A percentile compares a stretch with the other conserved stretches of the same genome.
Conservation (phyloP, 768 basidiomycete species). For the Suillus decipiens region DNA sequence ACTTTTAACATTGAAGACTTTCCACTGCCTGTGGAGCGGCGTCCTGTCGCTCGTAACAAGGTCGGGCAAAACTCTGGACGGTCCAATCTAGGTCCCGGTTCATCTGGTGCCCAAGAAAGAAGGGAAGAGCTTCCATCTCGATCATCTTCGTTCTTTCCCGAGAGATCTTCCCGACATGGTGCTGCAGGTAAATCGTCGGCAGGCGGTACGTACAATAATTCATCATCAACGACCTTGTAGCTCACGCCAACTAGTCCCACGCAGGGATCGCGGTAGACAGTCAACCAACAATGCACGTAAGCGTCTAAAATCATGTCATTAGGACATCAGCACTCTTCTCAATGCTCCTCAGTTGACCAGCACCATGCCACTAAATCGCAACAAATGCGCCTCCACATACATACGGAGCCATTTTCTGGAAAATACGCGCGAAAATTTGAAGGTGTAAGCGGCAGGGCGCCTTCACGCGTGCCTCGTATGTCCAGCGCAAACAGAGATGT, state of each 20-base stretch:
- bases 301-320: not conserved
- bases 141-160: conserved; percentile 7
- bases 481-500: not conserved
- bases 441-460: not conserved
- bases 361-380: conserved; percentile 3
- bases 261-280: not conserved
- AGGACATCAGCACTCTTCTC: not conserved
- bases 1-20: conserved; percentile 2
- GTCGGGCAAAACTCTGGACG: not conserved
- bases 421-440: conserved; percentile 4
- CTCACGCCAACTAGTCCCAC: not conserved
- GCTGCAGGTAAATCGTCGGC: not conserved
- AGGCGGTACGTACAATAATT: not conserved
- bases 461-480: conserved; percentile 2
- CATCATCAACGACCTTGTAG: not conserved
- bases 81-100: not conserved
- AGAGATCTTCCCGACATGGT: not conserved
- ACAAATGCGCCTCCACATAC: not conserved
- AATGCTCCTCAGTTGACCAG: not conserved
- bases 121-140: not conserved
- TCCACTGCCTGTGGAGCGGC: conserved; percentile 1
- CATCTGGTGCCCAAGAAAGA: not conserved
- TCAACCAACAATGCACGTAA: not conserved
- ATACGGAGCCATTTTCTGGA: not conserved
- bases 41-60: not conserved